Base-by-base conservation (phyloP, 2,329 filamentous ascomycete genomes). In the Aspergillus sp. region DNA sequence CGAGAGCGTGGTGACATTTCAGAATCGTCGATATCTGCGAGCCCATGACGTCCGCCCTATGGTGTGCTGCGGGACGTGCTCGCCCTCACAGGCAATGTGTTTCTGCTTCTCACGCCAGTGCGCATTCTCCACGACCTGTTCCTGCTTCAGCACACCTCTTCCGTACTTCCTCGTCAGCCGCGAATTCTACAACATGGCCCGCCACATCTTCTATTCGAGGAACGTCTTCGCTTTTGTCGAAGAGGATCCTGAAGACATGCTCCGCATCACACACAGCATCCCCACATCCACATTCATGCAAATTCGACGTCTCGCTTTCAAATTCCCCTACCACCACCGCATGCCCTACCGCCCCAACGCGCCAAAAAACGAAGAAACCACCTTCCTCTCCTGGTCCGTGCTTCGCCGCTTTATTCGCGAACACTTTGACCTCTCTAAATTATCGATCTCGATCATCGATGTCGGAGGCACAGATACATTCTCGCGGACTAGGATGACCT, bases 321-420 rank as follows among this genome's bases (percentile, higher is more conserved):
- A 54, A 19, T 59, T 61, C 23, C 56, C 56, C 0, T n/a, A 41
- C 7, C 12, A 22, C 25, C 49, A 45, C 43, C 53, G 58, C 15
- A 27, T 7, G 12, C 22, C 42, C 25, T 30, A 33, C 15, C 44
- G 50, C 19, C 45, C 44, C 23, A 30, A 30, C 10, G 27, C 38
- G 4, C 45, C 47, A 13, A 44, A 44, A 7, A 19, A 37, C 4
- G 49, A 57, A 32, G 52, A 56, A 2, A 32, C 45, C 9, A 32
- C 48, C 3, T 5, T 59, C 15, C 42, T 55, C 2, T 55, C 51
- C 23, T 61, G 60, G 60, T 47, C 52, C 7, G 55, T 59, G 20
- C 22, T 62, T n/a, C 52, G 55, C 10, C 59, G 59, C n/a, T 62
- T 62, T 38, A 59, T 62, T 37, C 59, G 56, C 12, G 58, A 62